Evolutionary conservation across 257 asterid genomes (phyloP).

Genomic region (Gentiana dahurica): DNA sequence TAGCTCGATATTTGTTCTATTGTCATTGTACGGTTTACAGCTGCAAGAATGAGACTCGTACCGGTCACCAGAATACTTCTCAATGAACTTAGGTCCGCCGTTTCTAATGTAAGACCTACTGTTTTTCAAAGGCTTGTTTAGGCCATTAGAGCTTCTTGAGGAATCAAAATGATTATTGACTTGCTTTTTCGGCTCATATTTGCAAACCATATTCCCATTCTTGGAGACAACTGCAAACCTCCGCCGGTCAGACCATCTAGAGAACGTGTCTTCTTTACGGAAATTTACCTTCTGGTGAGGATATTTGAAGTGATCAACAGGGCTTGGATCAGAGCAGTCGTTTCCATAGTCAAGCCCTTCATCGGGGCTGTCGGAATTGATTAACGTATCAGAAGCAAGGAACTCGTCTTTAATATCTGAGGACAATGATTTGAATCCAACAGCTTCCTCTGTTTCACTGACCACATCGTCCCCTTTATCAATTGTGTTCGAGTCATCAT

Average conservation of each 20-base stretch:
- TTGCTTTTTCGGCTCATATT: conserved; percentile 47
- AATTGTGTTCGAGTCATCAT: conserved; percentile 29
- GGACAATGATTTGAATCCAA: conserved; percentile 39
- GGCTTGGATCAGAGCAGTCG: conserved; percentile 33
- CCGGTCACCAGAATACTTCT: conserved; percentile 42
- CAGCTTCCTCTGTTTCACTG: conserved; percentile 44
- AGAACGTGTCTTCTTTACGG: conserved; percentile 49
- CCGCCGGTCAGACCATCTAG: conserved; percentile 55
- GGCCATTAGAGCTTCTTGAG: conserved; percentile 35
- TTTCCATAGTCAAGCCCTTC: conserved; percentile 31
- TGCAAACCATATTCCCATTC: conserved; percentile 30
- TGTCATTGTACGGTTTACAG: conserved; percentile 55
- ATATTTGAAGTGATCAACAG: conserved; percentile 37
- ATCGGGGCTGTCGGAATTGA: conserved; percentile 35
- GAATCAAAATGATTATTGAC: conserved; percentile 40
- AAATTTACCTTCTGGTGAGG: conserved; percentile 55
- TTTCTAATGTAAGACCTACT: conserved; percentile 51
- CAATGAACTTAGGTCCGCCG: conserved; percentile 40
- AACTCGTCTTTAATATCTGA: conserved; percentile 42
- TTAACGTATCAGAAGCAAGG: conserved; percentile 33
- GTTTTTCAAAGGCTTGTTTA: conserved; percentile 38
- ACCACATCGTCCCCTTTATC: conserved; percentile 35
- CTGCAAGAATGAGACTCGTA: conserved; percentile 49
- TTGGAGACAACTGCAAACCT: conserved; percentile 34
- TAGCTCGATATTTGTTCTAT: conserved; percentile 47